Base-by-base conservation (phyloP, 2,329 filamentous ascomycete genomes). In the Madurella mycetomatis region DNA sequence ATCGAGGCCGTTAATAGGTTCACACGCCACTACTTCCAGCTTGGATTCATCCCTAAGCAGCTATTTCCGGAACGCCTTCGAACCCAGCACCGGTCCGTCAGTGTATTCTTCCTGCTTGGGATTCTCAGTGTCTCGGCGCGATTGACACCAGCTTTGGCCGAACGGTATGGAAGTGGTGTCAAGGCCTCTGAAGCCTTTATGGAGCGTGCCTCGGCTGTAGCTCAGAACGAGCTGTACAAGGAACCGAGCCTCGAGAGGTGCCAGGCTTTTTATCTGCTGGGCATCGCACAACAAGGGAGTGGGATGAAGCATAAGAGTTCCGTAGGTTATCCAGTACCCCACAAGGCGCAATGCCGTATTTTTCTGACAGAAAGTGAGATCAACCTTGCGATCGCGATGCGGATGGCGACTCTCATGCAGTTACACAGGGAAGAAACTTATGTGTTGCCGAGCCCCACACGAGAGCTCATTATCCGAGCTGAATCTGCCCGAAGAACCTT, bases 261-360 rank as follows among this genome's bases (percentile, higher is more conserved):
- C 49, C 81, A 84, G 64, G 80, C 75, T 1, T 83, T 83, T 56
- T 83, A 82, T 58, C 67, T 84, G 3, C 68, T 84, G 15, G 81
- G 79, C 60, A 77, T 84, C 51, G 79, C 80, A 4, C 80, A 84
- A 59, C 80, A 83, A 62, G 79, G 79, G 13, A 80, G 76, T 49
- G 80, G 78, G 0, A 68, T 77, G 58, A 76, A 73, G 41, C 78
- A 80, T 48, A 72, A 70, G 50, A 83, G 80, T 65, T 80, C 78
- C 59, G 79, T 82, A 65, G 62, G 79, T 69, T 17, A 7, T 31
- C 41, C 55, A 37, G 19, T 25, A 5, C 53, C 13, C 18, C 12
- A 34, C 7, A 7, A 15, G 1, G 19, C 2, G 25, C 12, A 5
- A 16, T 2, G 3, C 1, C 12, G 16, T 11, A 18, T 30, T 1